Conservation (phyloP, 441 rosid species). For the Erysimum cheiri region DNA sequence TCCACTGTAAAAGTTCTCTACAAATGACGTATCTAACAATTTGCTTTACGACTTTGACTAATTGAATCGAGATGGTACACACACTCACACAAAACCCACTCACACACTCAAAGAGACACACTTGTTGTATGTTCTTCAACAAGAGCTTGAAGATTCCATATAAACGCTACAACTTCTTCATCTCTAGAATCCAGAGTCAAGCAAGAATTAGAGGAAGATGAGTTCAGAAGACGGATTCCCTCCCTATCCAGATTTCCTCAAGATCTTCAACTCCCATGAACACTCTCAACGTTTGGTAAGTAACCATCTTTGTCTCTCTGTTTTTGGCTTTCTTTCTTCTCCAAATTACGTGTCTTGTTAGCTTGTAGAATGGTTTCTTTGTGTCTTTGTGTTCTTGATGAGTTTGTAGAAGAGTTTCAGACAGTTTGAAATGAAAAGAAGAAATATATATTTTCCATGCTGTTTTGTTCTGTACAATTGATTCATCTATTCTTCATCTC, state of each 20-base stretch:
- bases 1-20: neutral
- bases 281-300: slow-evolving; percentile 31
- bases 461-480: neutral
- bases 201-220: slow-evolving; percentile 26
- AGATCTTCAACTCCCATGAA: slow-evolving; percentile 18
- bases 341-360: neutral
- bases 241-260: slow-evolving; percentile 30
- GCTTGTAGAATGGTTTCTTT: neutral
- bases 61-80: neutral
- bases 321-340: neutral
- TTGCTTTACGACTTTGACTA: slow-evolving; percentile 8
- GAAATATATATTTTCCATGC: too few relatives aligned
- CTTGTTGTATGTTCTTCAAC: neutral
- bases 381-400: neutral
- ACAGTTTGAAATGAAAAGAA: neutral
- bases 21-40: neutral
- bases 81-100: too few relatives aligned
- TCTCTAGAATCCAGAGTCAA: neutral
- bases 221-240: neutral
- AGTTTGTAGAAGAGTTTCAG: neutral
- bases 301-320: neutral
- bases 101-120: slow-evolving; percentile 7
- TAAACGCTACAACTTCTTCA: slow-evolving; percentile 9
- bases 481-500: neutral
- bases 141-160: neutral